Conservation (phyloP, 257 asterid species). For the Solanum boliviense region DNA sequence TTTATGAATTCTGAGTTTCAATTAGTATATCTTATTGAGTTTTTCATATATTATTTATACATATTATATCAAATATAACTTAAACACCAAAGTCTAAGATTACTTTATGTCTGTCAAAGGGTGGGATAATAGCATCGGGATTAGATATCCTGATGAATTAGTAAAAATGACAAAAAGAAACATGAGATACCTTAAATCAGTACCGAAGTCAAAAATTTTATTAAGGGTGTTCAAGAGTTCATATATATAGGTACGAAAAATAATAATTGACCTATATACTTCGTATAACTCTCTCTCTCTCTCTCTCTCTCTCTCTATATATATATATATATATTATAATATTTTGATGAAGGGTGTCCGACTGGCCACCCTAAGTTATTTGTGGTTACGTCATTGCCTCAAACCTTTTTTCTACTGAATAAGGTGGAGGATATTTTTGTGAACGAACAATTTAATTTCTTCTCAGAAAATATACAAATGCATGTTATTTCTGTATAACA, state of each 20-base stretch:
- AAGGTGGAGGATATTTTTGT: neutral
- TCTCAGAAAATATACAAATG: neutral
- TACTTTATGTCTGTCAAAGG: rapidly evolving
- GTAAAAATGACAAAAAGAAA: neutral
- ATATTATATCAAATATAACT: neutral
- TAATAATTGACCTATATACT: neutral
- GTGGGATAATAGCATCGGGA: neutral
- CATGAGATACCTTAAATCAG: neutral
- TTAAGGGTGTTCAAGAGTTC: neutral
- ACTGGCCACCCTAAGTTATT: neutral
- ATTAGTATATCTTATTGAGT: neutral
- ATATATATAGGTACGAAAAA: neutral
- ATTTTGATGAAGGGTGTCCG: neutral
- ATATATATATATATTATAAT: no score
- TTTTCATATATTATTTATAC: neutral
- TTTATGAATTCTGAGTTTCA: no score
- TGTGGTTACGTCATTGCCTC: neutral
- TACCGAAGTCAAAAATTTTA: no score
- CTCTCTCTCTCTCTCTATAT: no score
- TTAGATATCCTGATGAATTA: neutral
- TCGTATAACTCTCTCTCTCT: no score
- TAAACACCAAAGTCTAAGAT: neutral
- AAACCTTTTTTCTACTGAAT: neutral
- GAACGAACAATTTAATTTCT: neutral
- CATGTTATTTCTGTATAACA: neutral